Evolutionary conservation across 345 rosid genomes (phyloP), one percentile per base, ranked within the genome.

Genomic region (Eutrema heterophyllum): DNA sequence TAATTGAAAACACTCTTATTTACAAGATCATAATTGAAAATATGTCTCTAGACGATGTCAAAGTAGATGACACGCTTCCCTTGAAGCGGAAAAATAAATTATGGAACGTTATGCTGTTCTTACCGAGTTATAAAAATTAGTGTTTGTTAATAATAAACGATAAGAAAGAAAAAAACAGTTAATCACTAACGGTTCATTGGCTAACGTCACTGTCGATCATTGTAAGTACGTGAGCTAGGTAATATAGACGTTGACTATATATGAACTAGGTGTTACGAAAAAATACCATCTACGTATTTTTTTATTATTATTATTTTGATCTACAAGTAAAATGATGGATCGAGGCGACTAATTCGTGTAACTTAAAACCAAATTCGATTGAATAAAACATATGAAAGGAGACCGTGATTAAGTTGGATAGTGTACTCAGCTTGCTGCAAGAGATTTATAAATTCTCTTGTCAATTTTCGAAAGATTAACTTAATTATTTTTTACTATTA

Each of bases 181-280:
- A 16, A 35, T 33, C 57, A 43, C 53, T 45, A 44, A 15, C 40
- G 39, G 5, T 63, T 55, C 60, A 66, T 29, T 74, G 66, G 72
- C 53, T 30, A 4, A 57, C 52, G 78, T 67, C 72, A 64, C 24
- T 24, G 3, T 55, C 65, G 41, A 64, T 64, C 64, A 26, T 56
- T 58, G 67, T 16, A 66, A 6, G 72, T 67, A 67, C 52, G 27
- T 57, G 67, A 38, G 67, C 72, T 74, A 66, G 60, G 45, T 39
- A 14, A 58, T 7, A 49, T 66, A 74, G 78, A 49, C 54, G 61
- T 58, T 74, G 73, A 74, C 78, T 39, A 74, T 36, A 46, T 36
- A 57, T 18, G 60, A 48, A 48, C 51, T 74, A 73, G 33, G 54
- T 67, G 27, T 70, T 70, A 30, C 73, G 26, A 32, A 7, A 7